Evolutionary conservation across 2,329 filamentous ascomycete genomes (phyloP), one percentile per base, ranked within the genome.

Genomic region (Fusarium phyllophilum): DNA sequence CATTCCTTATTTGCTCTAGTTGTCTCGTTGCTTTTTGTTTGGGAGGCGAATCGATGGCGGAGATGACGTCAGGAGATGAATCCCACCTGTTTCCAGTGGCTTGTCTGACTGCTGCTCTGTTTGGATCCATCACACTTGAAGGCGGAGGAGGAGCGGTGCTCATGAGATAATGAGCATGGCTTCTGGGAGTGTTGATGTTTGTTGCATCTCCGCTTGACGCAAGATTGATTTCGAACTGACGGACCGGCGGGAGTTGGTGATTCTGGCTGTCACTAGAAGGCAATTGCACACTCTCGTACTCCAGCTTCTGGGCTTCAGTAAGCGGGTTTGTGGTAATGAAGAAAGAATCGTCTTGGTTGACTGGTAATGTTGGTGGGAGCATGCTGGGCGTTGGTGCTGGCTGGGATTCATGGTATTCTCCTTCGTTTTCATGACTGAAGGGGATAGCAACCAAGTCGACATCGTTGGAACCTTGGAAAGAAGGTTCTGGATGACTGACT

Each of bases 131-230:
- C 22, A 49, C 56, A 45, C 62, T 60, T 10, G 74, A 72, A 48
- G 76, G 69, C 8, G 58, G 61, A 48, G 52, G 65, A 62, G 74
- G 76, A 48, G 72, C 72, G 31, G 75, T 72, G 41, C 74, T 76
- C 67, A 74, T 72, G 17, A 73, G 62, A 42, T 64, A 68, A 22
- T 66, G 61, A 12, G 54, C 57, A 39, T 79, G 72, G n/a, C 70
- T 79, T 39, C 81, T 76, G 18, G 78, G 81, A 6, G 81, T 83
- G 56, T 83, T 83, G 42, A 82, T 42, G 52, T 82, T 83, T n/a
- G 82, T 83, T 29, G 70, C 77, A 17, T 78, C 75, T 31, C 81
- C 80, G 55, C 81, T 83, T 17, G 81, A 83, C 15, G 63, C 70
- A 36, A 78, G n/a, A 31, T 70, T 68, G 34, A 74, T 62, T 38